Conservation (phyloP, 305 asterid species). For the Galium porrigens region DNA sequence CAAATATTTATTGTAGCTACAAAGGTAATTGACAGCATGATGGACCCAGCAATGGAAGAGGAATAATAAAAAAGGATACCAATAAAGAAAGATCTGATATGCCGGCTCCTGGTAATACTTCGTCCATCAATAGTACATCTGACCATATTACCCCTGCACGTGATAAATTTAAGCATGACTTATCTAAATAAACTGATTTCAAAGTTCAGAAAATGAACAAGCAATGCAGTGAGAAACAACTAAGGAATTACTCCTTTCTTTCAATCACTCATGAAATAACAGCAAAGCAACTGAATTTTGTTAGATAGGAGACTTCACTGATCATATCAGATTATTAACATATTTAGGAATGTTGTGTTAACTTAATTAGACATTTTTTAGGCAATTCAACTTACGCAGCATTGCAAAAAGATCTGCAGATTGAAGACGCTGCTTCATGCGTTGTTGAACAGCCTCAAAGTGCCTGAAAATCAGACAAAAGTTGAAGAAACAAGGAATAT, state of each 20-base stretch:
- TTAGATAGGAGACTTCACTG: background rate
- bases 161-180: slow-evolving; percentile 2
- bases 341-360: background rate
- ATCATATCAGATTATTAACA: background rate
- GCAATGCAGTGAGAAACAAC: background rate
- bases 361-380: background rate
- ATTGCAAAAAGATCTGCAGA: slow-evolving; percentile 49
- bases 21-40: background rate
- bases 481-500: background rate
- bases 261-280: background rate
- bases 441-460: slow-evolving; percentile 60
- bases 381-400: slow-evolving; percentile 49
- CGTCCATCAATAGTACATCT: slow-evolving; percentile 73
- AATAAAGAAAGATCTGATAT: slow-evolving; percentile 45
- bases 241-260: background rate
- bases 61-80: slow-evolving; percentile 29
- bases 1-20: slow-evolving; percentile 1
- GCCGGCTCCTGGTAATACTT: slow-evolving; percentile 77
- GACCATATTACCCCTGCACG: slow-evolving; percentile 68
- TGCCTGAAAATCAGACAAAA: slow-evolving; percentile 38
- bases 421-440: slow-evolving; percentile 39
- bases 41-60: background rate
- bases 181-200: background rate
- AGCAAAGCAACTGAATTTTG: background rate
- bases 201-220: background rate